Evolutionary conservation across 768 basidiomycete genomes (phyloP), one percentile per base, ranked within the genome.

Genomic region (Leccinum variicolor): DNA sequence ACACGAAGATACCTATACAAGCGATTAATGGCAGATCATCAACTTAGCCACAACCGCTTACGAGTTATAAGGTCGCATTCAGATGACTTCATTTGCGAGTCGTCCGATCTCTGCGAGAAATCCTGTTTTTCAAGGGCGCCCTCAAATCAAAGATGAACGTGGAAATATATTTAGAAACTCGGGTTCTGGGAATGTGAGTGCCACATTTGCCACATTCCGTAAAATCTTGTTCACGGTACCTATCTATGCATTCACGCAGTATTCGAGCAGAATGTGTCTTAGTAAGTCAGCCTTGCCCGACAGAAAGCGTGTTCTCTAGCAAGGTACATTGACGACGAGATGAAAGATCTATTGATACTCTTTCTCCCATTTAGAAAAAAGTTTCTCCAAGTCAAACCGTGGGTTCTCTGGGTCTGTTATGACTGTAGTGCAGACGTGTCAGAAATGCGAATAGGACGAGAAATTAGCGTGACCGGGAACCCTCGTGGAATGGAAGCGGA

Each of bases 351-450:
- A 86, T 80, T 77, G 76, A 68, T 77, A 82, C 65, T 84, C 84
- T 69, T 80, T 84, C 75, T 91, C 90, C 81, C 85, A 86, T 70
- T 85, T 84, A 46, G 81, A 79, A 71, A 92, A 68, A 59, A 97
- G 76, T 75, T 93, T 93, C 81, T 98, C 96, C 71, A 98, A 80
- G 80, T 98, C 94, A 76, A 98, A 99, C 62, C 84, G 85, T 53
- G 96, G 93, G 75, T 98, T 87, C 66, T 98, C 96, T 43, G 94
- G 92, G 80, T 99, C 86, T 62, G 93, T 89, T 63, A 97, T 79
- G 64, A 96, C 94, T 95, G 74, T 9, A 50, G 49, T 50, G 34
- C 55, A 52, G 45, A 23, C n/a, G 57, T 41, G 55, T 64, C 52
- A 68, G 60, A 56, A 39, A 39, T 47, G 34, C 39, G 34, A 21